A percentile compares a stretch with the other conserved stretches of the same genome.
phyloP scores from a whole-genome alignment of 2,329 filamentous ascomycete genomes.

The Ceratocystiopsis sp. region DNA sequence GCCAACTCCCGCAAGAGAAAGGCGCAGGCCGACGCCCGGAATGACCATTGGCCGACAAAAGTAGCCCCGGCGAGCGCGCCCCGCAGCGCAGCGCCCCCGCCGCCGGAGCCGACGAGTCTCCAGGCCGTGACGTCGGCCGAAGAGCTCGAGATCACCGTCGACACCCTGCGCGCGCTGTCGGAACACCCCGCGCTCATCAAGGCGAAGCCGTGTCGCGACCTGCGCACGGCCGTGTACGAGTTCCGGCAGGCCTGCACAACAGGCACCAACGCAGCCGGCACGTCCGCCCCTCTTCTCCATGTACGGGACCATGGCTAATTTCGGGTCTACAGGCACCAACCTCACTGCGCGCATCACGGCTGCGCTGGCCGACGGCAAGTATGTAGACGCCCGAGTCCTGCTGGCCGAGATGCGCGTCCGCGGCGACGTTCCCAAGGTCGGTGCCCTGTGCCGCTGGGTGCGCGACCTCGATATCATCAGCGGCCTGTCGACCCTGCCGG shows the following conservation, averaged over 20 bases:
- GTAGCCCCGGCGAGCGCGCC: constrained; percentile 14
- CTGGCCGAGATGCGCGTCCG: constrained; percentile 55
- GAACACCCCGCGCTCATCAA: constrained; percentile 47
- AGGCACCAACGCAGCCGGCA: constrained; percentile 40
- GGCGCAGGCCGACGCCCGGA: constrained; percentile 11
- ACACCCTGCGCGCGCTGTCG: constrained; percentile 42
- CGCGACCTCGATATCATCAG: constrained; percentile 53
- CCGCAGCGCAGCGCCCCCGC: constrained; percentile 13
- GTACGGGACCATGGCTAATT: constrained; percentile 3
- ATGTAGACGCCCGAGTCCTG: constrained; percentile 45
- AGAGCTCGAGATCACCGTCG: constrained; percentile 50
- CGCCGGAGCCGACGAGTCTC: constrained; percentile 30
- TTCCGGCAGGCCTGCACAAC: constrained; percentile 54
- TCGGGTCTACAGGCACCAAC: constrained; percentile 33
- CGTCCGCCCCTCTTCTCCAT: constrained; percentile 1
- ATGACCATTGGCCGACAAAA: not conserved
- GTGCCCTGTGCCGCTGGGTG: constrained; percentile 55
- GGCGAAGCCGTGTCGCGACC: constrained; percentile 48
- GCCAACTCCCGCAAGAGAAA: constrained; percentile 28
- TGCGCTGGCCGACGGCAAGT: constrained; percentile 47
- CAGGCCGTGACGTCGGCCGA: constrained; percentile 40
- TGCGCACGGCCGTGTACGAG: constrained; percentile 49
- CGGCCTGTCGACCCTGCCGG: constrained; percentile 40
- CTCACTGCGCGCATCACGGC: constrained; percentile 50
- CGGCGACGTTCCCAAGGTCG: constrained; percentile 47